Conservation (phyloP, 352 stramenopile genomes). For the Pythium utonaiense region DNA sequence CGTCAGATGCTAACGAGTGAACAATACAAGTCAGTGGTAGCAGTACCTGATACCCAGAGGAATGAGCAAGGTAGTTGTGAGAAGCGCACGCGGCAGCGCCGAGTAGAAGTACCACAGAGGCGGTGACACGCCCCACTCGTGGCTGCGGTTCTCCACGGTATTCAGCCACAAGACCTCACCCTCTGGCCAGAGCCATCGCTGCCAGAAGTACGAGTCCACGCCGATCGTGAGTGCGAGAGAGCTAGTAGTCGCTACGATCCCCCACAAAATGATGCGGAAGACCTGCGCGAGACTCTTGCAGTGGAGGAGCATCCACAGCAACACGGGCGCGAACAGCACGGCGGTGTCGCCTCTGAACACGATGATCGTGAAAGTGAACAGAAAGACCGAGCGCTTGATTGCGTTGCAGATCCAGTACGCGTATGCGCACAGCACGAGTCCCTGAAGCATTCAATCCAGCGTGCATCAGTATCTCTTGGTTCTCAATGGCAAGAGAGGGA, state of each 20-base stretch:
- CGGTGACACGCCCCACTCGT: constrained; percentile 95
- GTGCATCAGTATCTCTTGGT: neutral
- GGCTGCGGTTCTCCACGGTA: constrained; percentile 95
- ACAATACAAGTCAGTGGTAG: neutral
- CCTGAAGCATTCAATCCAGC: constrained; percentile 17
- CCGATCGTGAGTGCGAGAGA: constrained; percentile 83
- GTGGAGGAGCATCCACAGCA: constrained; percentile 88
- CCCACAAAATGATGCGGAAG: constrained; percentile 74
- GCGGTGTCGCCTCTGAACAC: constrained; percentile 97
- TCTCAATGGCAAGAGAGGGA: constrained; percentile 34
- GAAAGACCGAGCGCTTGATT: constrained; percentile 49
- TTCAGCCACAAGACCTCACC: constrained; percentile 97
- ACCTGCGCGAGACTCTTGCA: constrained; percentile 51
- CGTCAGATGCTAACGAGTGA: too few relatives aligned
- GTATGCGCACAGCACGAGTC: constrained; percentile 59
- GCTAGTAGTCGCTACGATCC: constrained; percentile 62
- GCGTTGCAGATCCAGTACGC: constrained; percentile 59
- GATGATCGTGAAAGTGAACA: constrained; percentile 91
- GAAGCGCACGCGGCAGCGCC: constrained; percentile 89
- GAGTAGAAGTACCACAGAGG: constrained; percentile 96
- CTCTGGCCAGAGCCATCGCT: constrained; percentile 96
- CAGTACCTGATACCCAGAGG: constrained; percentile 73
- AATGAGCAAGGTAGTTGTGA: constrained; percentile 80
- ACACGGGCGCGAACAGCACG: constrained; percentile 92
- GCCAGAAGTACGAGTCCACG: constrained; percentile 94